Evolutionary conservation across 345 rosid species (phyloP).

Genomic region (Cardamine resedifolia): DNA sequence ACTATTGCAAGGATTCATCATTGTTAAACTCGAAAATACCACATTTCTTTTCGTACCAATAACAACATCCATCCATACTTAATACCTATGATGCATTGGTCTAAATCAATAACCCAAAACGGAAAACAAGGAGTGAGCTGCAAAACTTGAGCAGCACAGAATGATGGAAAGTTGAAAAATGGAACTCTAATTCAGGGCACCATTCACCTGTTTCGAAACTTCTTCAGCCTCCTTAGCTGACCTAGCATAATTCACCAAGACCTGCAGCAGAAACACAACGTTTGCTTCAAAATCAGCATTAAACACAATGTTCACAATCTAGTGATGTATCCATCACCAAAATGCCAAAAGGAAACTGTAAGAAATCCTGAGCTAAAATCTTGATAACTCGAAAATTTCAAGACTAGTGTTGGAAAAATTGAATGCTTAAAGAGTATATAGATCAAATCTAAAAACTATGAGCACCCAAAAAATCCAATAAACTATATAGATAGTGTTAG

Average conservation of each 20-base stretch:
- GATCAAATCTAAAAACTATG: constrained; percentile 1
- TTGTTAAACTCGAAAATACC: neutral
- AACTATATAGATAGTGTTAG: neutral
- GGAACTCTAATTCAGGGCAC: neutral
- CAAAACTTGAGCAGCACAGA: constrained; percentile 4
- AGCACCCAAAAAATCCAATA: neutral
- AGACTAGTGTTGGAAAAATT: neutral
- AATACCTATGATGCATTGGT: neutral
- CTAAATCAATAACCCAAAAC: neutral
- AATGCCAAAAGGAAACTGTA: neutral
- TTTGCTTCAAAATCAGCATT: neutral
- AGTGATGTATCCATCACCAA: neutral
- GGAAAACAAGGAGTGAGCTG: constrained; percentile 5
- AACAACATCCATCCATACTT: neutral
- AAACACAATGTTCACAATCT: neutral
- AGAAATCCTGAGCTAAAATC: constrained; percentile 1
- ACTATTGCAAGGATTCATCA: neutral
- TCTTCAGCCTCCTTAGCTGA: constrained; percentile 98
- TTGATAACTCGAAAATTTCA: neutral
- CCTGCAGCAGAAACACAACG: constrained; percentile 49
- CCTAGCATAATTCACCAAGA: constrained; percentile 89
- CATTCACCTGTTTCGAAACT: constrained; percentile 73
- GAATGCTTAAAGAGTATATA: neutral
- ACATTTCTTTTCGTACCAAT: neutral
- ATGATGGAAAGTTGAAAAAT: neutral